A percentile compares a stretch with the other conserved stretches of the same genome.
Evolutionary conservation across 768 basidiomycete genomes (phyloP).

Genomic region (Suillus placidus): DNA sequence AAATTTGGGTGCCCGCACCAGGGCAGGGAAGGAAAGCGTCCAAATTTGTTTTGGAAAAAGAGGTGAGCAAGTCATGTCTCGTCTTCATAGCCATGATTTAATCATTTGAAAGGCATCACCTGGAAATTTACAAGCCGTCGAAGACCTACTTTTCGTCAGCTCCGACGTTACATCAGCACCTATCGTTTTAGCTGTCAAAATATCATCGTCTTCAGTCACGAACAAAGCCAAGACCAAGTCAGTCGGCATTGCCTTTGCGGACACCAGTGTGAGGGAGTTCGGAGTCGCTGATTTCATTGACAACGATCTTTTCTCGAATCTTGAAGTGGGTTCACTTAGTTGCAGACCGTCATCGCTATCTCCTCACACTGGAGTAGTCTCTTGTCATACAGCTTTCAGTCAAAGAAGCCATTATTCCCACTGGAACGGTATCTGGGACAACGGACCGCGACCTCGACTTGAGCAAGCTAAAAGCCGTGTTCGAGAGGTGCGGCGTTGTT

Average conservation of each 20-base stretch:
- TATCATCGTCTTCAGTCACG: conserved; percentile 55
- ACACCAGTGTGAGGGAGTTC: conserved; percentile 81
- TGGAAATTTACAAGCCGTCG: conserved; percentile 70
- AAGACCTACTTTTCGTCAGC: conserved; percentile 83
- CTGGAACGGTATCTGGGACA: conserved; percentile 68
- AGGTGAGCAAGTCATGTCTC: conserved; percentile 46
- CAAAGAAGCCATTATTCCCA: conserved; percentile 90
- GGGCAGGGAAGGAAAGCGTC: conserved; percentile 73
- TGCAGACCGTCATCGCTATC: neutral
- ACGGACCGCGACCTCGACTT: conserved; percentile 88
- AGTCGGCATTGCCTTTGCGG: conserved; percentile 89
- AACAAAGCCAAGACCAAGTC: conserved; percentile 66
- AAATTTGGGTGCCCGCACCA: conserved; percentile 83
- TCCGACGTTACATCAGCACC: conserved; percentile 83
- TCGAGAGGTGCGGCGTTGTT: conserved; percentile 91
- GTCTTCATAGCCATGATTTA: conserved; percentile 10
- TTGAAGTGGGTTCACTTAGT: conserved; percentile 62
- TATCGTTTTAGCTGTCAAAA: conserved; percentile 86
- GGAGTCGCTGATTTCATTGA: conserved; percentile 93
- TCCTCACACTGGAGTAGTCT: conserved; percentile 53
- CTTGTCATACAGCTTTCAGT: conserved; percentile 94
- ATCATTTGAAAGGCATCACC: conserved; percentile 64
- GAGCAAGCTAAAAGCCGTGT: conserved; percentile 79
- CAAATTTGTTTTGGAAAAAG: conserved; percentile 81
- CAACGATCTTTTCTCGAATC: conserved; percentile 94